phyloP scores from a whole-genome alignment of 1,284 basidiomycete genomes.

The Chondrostereum purpureum region DNA sequence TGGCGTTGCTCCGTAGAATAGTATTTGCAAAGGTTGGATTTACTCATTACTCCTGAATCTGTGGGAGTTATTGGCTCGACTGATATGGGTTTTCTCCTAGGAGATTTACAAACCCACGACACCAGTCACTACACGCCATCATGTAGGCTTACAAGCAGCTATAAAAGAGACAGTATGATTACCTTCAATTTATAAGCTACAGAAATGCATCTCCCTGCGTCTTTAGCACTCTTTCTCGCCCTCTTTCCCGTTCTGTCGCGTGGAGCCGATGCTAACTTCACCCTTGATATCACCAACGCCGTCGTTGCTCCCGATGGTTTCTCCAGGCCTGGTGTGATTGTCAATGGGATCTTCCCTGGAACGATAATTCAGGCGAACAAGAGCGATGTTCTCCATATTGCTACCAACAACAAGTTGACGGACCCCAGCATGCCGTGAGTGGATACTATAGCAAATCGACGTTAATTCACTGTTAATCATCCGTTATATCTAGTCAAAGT shows the following conservation, averaged over 20 bases:
- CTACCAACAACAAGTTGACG: conserved; percentile 14
- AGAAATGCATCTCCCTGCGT: no score
- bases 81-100: no score
- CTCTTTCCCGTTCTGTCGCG: conserved; percentile 1
- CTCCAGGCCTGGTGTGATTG: conserved; percentile 14
- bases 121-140: no score
- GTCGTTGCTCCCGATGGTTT: conserved; percentile 10
- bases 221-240: not conserved
- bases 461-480: not conserved
- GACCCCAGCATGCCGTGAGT: conserved; percentile 15
- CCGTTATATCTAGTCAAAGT: conserved; percentile 10
- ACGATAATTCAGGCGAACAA: conserved; percentile 17
- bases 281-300: conserved; percentile 7
- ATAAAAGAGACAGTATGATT: no score
- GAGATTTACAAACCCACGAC: no score
- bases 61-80: no score
- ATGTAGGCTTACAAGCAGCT: not conserved
- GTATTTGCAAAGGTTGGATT: no score
- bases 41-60: no score
- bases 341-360: conserved; percentile 12
- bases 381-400: conserved; percentile 15
- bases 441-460: not conserved
- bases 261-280: conserved; percentile 9
- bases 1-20: no score
- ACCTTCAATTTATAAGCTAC: no score